Conservation (phyloP, 331 rosid species). For the Telfairia occidentalis region DNA sequence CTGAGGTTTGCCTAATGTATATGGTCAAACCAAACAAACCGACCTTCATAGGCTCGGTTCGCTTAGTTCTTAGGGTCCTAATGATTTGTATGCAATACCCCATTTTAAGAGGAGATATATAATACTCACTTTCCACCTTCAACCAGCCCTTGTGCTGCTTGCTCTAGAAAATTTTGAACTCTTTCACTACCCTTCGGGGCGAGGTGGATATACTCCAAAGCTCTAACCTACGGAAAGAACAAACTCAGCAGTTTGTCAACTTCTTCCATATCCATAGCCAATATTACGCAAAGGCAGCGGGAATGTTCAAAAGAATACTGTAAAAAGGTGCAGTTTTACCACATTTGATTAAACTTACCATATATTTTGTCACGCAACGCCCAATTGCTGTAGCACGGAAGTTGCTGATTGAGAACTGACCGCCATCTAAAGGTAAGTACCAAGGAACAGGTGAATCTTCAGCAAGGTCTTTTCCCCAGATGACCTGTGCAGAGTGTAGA, state of each 20-base stretch:
- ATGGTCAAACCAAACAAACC: not conserved
- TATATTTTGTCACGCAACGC: slow-evolving; percentile 59
- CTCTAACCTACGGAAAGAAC: slow-evolving; percentile 39
- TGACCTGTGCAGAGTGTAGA: slow-evolving; percentile 30
- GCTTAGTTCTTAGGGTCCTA: not conserved
- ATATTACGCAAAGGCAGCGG: not conserved
- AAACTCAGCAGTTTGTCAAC: not conserved
- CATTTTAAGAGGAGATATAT: not conserved
- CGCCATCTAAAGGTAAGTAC: slow-evolving; percentile 69
- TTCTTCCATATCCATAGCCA: not conserved
- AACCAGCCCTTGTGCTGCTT: slow-evolving; percentile 78
- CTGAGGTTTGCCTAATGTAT: not conserved
- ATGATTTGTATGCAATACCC: not conserved
- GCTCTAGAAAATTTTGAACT: slow-evolving; percentile 69
- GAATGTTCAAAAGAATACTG: not conserved
- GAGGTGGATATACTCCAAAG: slow-evolving; percentile 47
- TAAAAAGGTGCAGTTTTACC: not conserved
- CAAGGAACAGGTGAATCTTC: slow-evolving; percentile 54
- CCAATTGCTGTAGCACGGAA: slow-evolving; percentile 81
- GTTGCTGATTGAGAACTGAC: slow-evolving; percentile 45
- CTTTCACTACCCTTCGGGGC: slow-evolving; percentile 88
- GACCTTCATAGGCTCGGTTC: not conserved
- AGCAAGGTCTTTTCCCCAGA: slow-evolving; percentile 75
- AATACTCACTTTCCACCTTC: slow-evolving; percentile 88
- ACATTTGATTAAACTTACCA: slow-evolving; percentile 33